Conservation (phyloP, 2,329 filamentous ascomycete genomes). For the Microdochium paspali region DNA sequence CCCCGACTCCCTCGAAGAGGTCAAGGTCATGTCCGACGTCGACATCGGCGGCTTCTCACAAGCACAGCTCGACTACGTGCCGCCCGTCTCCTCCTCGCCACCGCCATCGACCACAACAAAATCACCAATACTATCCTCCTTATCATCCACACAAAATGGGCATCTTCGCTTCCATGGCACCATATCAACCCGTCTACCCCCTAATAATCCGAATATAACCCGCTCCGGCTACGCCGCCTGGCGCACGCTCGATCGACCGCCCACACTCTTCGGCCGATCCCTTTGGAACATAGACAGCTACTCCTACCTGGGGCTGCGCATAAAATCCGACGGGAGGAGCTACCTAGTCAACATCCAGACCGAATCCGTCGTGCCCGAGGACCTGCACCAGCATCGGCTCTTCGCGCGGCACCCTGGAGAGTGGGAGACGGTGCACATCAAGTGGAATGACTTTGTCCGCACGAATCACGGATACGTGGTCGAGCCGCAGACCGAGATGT, state of each 20-base stretch:
- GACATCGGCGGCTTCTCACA: constrained; percentile 82
- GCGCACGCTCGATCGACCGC: constrained; percentile 66
- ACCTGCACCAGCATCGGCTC: constrained; percentile 88
- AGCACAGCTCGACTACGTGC: constrained; percentile 59
- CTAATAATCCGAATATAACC: constrained; percentile 62
- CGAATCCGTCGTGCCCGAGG: constrained; percentile 86
- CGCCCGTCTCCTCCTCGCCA: constrained; percentile 10
- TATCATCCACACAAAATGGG: constrained; percentile 21
- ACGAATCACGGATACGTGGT: constrained; percentile 90
- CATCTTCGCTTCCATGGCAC: constrained; percentile 78
- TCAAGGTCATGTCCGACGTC: constrained; percentile 76
- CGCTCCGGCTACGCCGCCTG: constrained; percentile 85
- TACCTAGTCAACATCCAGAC: constrained; percentile 97
- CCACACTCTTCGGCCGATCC: constrained; percentile 76
- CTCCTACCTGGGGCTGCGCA: constrained; percentile 72
- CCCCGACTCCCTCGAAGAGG: constrained; percentile 34
- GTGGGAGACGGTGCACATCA: constrained; percentile 93
- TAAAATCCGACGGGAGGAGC: constrained; percentile 83
- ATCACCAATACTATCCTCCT: constrained; percentile 10
- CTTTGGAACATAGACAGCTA: constrained; percentile 90
- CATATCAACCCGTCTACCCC: constrained; percentile 79
- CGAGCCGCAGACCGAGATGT: constrained; percentile 84
- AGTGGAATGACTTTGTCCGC: constrained; percentile 86
- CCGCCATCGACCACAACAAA: constrained; percentile 11
- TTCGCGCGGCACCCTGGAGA: constrained; percentile 70